Evolutionary conservation across 2,329 filamentous ascomycete genomes (phyloP).

Genomic region (Incumbomyces lentus): DNA sequence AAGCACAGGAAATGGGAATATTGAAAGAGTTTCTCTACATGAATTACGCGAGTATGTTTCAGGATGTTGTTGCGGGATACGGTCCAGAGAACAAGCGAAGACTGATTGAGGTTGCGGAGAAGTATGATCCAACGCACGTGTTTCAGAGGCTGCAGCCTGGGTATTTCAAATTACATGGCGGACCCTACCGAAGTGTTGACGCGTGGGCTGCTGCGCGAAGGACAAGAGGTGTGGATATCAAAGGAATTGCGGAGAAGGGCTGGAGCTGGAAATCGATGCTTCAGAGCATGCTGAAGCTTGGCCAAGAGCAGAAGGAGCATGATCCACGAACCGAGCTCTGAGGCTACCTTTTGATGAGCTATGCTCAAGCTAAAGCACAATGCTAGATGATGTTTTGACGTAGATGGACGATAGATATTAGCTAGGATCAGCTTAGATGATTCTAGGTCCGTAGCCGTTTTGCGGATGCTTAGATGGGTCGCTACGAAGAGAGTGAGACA

Average conservation of each 20-base stretch:
- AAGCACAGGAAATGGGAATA: background rate
- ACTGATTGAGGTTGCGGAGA: slow-evolving; percentile 26
- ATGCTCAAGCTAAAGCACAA: too few relatives aligned
- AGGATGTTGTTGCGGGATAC: slow-evolving; percentile 34
- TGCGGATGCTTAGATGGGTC: slow-evolving; percentile 5
- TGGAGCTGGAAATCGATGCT: too few relatives aligned
- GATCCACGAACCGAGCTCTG: too few relatives aligned
- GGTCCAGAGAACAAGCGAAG: slow-evolving; percentile 27
- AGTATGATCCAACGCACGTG: slow-evolving; percentile 32
- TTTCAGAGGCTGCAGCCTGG: slow-evolving; percentile 34
- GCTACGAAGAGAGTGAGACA: background rate
- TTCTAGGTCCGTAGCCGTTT: background rate
- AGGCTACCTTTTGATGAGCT: too few relatives aligned
- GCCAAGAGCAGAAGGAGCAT: too few relatives aligned
- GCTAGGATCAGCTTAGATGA: background rate
- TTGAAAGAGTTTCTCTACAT: slow-evolving; percentile 26
- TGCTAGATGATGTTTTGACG: too few relatives aligned
- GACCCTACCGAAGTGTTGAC: too few relatives aligned
- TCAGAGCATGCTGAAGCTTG: too few relatives aligned
- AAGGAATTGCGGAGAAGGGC: too few relatives aligned
- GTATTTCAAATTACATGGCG: slow-evolving; percentile 31
- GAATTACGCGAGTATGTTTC: slow-evolving; percentile 38
- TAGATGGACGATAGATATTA: too few relatives aligned
- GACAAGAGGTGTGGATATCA: too few relatives aligned
- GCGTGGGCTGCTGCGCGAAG: too few relatives aligned